Base-by-base conservation (phyloP, 164 flowering plant genomes). In the Santalum album region DNA sequence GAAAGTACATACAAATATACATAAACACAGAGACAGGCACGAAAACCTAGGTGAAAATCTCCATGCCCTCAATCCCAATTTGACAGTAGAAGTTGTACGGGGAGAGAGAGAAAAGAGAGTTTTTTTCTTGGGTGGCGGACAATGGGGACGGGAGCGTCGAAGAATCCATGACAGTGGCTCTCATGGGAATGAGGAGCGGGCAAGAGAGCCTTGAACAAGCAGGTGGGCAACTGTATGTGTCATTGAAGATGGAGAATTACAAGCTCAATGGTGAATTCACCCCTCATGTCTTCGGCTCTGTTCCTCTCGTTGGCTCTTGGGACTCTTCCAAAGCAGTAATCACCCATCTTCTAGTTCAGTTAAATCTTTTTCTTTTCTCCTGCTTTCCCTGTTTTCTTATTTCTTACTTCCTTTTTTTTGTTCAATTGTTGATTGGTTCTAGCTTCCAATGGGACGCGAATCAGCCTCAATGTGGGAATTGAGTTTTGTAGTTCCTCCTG, bases 201-300 rank as follows among this genome's bases (percentile, higher is more conserved):
- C n/a, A n/a, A n/a, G 87, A 68, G n/a, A 52, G 38, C 51, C 65
- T 62, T 12, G 83, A 77, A 60, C 78, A 77, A 9, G 79, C 58
- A 2, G 96, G 96, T 5, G 95, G 86, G 6, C 99, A 88, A 55
- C 88, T 92, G 34, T 85, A 86, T 23, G 85, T 91, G 1, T 91
- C 96, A 3, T 67, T 92, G 25, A 89, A 83, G 60, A 86, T 92
- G 98, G 91, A 86, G 84, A 82, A 86, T 62, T 74, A 66, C 65
- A 83, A 60, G 57, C 78, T 60, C 46, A 75, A 75, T 42, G 78
- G 74, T 21, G 84, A 86, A 9, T 83, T 89, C 66, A 59, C 79
- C 17, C 96, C 99, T 63, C 96, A 86, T 26, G 86, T 92, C 32
- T 89, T 74, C 50, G 99, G 99, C 62, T 89, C 99, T 20, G 94